A percentile compares a stretch with the other conserved stretches of the same genome.
Evolutionary conservation across 2,329 filamentous ascomycete genomes (phyloP).

Genomic region (Pezicula rhizophila): DNA sequence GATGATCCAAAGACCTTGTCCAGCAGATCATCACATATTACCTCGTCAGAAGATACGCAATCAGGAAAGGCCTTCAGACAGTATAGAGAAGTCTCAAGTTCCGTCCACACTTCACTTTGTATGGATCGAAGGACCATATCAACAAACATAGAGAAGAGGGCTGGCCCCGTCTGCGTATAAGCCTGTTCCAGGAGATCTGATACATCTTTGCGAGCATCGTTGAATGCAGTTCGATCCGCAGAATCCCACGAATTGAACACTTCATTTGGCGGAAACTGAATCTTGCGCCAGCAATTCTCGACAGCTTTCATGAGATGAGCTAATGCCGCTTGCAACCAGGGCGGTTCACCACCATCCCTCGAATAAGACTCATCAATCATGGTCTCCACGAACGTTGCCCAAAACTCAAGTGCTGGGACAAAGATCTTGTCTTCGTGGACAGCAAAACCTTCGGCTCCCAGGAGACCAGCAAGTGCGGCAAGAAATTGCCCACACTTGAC

Average conservation of each 20-base stretch:
- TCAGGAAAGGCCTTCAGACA: slow-evolving; percentile 65
- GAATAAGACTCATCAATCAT: slow-evolving; percentile 53
- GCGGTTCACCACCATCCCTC: slow-evolving; percentile 36
- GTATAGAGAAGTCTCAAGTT: slow-evolving; percentile 55
- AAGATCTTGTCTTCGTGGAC: slow-evolving; percentile 71
- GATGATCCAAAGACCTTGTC: slow-evolving; percentile 54
- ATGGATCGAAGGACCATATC: slow-evolving; percentile 47
- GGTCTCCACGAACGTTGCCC: slow-evolving; percentile 69
- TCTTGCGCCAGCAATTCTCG: slow-evolving; percentile 62
- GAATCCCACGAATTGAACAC: slow-evolving; percentile 63
- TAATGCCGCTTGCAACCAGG: slow-evolving; percentile 55
- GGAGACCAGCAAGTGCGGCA: slow-evolving; percentile 54
- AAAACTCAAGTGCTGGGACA: slow-evolving; percentile 69
- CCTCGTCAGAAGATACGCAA: slow-evolving; percentile 51
- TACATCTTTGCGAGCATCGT: slow-evolving; percentile 72
- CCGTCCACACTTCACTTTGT: slow-evolving; percentile 44
- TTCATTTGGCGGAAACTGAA: slow-evolving; percentile 51
- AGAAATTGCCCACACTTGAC: slow-evolving; percentile 45
- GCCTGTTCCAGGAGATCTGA: slow-evolving; percentile 69
- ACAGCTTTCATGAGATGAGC: slow-evolving; percentile 57
- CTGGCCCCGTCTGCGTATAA: slow-evolving; percentile 54
- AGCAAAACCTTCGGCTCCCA: slow-evolving; percentile 60
- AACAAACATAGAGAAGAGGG: slow-evolving; percentile 51
- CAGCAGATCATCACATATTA: slow-evolving; percentile 50
- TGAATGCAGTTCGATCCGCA: slow-evolving; percentile 60